Evolutionary conservation across 73 alveolate genomes (phyloP), one percentile per base, ranked within the genome.

Genomic region (Durusdinium trenchii): DNA sequence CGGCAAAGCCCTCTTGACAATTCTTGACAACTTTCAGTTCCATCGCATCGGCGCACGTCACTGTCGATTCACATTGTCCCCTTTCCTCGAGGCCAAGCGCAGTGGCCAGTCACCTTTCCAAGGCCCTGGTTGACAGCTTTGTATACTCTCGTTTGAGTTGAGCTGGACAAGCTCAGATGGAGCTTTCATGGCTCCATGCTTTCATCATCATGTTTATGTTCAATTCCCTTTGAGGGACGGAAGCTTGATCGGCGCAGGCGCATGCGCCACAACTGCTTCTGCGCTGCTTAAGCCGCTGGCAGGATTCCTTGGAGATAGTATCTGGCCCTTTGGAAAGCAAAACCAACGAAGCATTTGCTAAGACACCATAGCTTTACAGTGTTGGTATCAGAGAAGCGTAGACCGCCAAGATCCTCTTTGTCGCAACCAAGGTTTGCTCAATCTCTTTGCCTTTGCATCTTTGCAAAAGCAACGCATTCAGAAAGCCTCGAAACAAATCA

Each of bases 251-350:
- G 57, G 47, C 14, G 48, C 46, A 81, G 91, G 91, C 91, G 10
- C 46, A 81, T 32, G 47, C 71, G 30, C 91, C 91, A 9, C 91
- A 47, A 50, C 91, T 81, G 46, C 91, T 81, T 26, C 14, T 81
- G 46, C 91, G 91, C 64, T 48, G 91, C 35, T 47, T 81, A 30
- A 48, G 91, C 91, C 91, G 91, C 91, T 81, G 91, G 91, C 35
- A 46, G 35, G 91, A 81, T 67, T 81, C 36, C 91, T 81, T 81
- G 14, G 91, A 81, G 91, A 81, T 81, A 45, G 91, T 81, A 35
- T 81, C 91, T 47, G 50, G 91, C 71, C 9, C 14, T 50, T 48
- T 23, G 48, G 91, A 32, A 38, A 32, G 36, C 36, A 35, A n/a
- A 75, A 38, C 14, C 38, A 38, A 0, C 78, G 78, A n/a, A 64